These are phyloP conservation scores for Cucumis melo DNA, from an alignment of 306 rosid genomes.

Conservation along the genomic window DNA sequence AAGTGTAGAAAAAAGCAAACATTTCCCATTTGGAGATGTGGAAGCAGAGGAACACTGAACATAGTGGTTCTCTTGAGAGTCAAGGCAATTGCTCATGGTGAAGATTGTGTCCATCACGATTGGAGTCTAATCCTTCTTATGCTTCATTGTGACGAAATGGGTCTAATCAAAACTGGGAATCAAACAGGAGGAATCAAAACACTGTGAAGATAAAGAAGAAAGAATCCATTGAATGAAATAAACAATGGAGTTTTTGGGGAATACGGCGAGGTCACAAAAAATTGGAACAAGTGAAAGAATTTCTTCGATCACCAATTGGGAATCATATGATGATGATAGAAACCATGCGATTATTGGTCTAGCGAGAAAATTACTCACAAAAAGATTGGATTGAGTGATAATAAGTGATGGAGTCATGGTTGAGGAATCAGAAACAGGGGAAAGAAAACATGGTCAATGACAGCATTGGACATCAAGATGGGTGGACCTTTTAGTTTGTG, in stretches of 20 bases:
- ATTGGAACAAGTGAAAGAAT: no score
- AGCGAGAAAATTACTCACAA: neutral
- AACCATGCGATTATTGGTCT: neutral
- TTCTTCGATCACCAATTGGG: no score
- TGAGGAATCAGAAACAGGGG: neutral
- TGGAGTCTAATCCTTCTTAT: neutral
- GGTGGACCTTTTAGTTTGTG: no score
- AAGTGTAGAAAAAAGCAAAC: neutral
- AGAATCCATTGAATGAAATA: neutral
- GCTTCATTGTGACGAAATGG: neutral
- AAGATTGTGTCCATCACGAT: neutral
- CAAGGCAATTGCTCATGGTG: neutral
- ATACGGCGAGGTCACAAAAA: neutral
- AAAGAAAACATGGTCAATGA: neutral
- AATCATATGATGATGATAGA: neutral
- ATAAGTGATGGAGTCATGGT: neutral
- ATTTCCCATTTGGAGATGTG: neutral
- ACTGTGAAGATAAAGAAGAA: neutral
- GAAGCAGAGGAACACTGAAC: conserved; percentile 1
- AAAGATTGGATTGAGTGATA: neutral
- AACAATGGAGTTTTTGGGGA: neutral
- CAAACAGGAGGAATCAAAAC: neutral
- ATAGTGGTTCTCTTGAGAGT: neutral
- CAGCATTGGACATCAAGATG: no score
- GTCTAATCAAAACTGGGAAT: neutral